A percentile compares a stretch with the other conserved stretches of the same genome.
Conservation (phyloP, 2,329 filamentous ascomycete species). For the Aspergillus chevalieri region DNA sequence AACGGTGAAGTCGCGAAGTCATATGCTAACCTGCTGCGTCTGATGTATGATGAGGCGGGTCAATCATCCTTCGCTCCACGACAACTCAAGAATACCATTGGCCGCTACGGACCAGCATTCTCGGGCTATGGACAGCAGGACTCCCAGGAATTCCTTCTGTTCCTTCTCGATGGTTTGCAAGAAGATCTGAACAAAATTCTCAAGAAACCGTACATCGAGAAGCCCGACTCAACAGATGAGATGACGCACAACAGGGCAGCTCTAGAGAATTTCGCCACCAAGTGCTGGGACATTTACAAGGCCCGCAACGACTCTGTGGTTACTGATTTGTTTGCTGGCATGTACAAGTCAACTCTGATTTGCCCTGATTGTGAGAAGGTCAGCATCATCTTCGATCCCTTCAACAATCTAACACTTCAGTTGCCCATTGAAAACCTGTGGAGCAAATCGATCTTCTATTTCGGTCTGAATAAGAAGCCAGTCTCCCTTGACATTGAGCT, state of each 20-base stretch:
- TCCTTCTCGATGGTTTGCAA: slow-evolving; percentile 86
- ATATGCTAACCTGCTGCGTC: slow-evolving; percentile 68
- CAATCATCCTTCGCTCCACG: slow-evolving; percentile 67
- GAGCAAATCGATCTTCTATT: slow-evolving; percentile 67
- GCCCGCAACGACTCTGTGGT: slow-evolving; percentile 91
- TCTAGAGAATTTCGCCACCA: slow-evolving; percentile 76
- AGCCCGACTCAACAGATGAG: slow-evolving; percentile 94
- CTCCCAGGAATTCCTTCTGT: slow-evolving; percentile 93
- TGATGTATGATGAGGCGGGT: slow-evolving; percentile 67
- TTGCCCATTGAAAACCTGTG: slow-evolving; percentile 81
- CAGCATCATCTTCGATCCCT: slow-evolving; percentile 97
- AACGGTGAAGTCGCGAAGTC: slow-evolving; percentile 78
- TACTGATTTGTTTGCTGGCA: slow-evolving; percentile 89
- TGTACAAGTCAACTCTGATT: slow-evolving; percentile 96
- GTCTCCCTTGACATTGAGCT: slow-evolving; percentile 71
- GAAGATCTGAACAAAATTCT: slow-evolving; percentile 91
- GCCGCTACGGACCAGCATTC: slow-evolving; percentile 75
- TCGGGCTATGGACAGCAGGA: slow-evolving; percentile 95
- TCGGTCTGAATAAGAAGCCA: slow-evolving; percentile 66
- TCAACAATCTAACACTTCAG: slow-evolving; percentile 88
- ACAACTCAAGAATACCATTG: slow-evolving; percentile 76
- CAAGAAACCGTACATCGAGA: slow-evolving; percentile 96
- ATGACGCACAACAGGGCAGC: slow-evolving; percentile 79
- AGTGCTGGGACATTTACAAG: slow-evolving; percentile 88
- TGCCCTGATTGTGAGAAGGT: slow-evolving; percentile 90